A percentile compares a stretch with the other conserved stretches of the same genome.
These are phyloP conservation scores for Rhizopogon rudus DNA, from an alignment of 768 basidiomycete genomes.

Conservation along the genomic window DNA sequence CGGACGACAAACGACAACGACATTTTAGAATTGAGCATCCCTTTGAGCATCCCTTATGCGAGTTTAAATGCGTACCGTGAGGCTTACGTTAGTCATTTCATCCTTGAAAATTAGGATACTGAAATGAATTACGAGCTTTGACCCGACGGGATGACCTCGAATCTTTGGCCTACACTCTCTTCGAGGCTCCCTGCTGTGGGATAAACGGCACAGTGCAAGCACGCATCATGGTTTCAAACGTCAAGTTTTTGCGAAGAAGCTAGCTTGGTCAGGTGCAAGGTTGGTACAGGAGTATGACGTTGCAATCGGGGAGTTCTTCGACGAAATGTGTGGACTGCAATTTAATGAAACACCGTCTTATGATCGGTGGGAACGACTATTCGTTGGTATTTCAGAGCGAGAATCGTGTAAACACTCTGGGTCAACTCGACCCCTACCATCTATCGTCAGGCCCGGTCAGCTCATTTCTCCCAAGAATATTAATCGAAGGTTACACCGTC, in stretches of 20 bases:
- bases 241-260: neutral
- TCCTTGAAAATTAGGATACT: neutral
- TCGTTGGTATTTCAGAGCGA: too few species aligned
- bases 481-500: neutral
- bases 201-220: neutral
- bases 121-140: too few species aligned
- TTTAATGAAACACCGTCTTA: neutral
- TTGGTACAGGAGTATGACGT: neutral
- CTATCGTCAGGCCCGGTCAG: neutral
- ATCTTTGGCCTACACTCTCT: neutral
- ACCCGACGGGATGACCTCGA: neutral
- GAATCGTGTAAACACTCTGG: too few species aligned
- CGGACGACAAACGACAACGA: too few species aligned
- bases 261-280: neutral
- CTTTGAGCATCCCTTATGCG: too few species aligned
- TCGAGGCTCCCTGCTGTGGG: neutral
- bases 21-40: too few species aligned
- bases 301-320: neutral
- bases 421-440: too few species aligned
- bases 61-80: constrained; percentile 27
- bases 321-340: neutral
- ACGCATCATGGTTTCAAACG: neutral
- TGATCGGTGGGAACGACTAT: too few species aligned
- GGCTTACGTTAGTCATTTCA: neutral
- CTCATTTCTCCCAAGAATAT: neutral